A percentile compares a stretch with the other conserved stretches of the same genome.
Conservation (phyloP, 1,284 basidiomycete genomes). For the Fistulinella cinereoalba region DNA sequence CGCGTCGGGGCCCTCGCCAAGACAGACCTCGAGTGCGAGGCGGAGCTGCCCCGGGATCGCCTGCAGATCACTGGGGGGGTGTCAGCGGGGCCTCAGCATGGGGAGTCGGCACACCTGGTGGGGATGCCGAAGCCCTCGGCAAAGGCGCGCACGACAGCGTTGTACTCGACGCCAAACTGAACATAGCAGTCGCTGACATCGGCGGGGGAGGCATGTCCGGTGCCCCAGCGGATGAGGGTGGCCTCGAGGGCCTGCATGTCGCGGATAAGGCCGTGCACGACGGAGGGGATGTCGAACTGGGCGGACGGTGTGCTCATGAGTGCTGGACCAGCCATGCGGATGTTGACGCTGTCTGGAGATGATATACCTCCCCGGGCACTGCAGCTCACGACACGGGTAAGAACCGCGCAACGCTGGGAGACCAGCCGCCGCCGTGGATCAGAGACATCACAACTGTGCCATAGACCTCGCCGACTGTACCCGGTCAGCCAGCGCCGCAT, state of each 20-base stretch:
- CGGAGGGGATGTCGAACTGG: conserved; percentile 48
- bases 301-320: too few species aligned
- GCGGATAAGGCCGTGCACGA: conserved; percentile 82
- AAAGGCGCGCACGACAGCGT: conserved; percentile 81
- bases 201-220: conserved; percentile 62
- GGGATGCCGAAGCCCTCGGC: conserved; percentile 74
- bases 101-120: conserved; percentile 59
- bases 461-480: conserved; percentile 3
- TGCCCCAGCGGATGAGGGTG: conserved; percentile 74
- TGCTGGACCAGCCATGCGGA: too few species aligned
- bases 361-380: too few species aligned
- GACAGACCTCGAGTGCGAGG: conserved; percentile 77
- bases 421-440: too few species aligned
- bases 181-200: conserved; percentile 94
- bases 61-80: conserved; percentile 69
- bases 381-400: too few species aligned
- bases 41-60: conserved; percentile 81
- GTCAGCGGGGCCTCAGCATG: background rate
- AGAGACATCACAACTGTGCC: too few species aligned
- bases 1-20: conserved; percentile 75
- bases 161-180: conserved; percentile 90
- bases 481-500: background rate
- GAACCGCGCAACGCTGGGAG: too few species aligned
- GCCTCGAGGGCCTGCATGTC: conserved; percentile 88
- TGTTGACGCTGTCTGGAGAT: too few species aligned